These are phyloP conservation scores for Termitomyces sp. DNA, from an alignment of 768 basidiomycete species.

Conservation along the genomic window DNA sequence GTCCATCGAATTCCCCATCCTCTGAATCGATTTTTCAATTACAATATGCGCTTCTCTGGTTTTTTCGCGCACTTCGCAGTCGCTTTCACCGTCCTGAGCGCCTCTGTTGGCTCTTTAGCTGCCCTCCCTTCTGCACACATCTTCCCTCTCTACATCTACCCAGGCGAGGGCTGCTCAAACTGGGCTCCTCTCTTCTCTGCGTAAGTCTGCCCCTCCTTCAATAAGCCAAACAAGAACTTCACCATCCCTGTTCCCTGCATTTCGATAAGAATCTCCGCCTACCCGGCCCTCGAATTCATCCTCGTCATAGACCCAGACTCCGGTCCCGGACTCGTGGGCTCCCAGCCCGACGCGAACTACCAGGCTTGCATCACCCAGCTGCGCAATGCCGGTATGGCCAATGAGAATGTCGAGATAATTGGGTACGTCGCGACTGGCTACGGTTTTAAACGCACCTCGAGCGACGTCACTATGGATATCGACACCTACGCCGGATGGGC, in stretches of 20 bases:
- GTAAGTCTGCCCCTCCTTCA: conserved; percentile 10
- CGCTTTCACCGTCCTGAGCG: background rate
- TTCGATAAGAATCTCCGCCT: conserved; percentile 21
- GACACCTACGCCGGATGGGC: conserved; percentile 28
- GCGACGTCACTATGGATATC: conserved; percentile 23
- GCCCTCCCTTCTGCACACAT: conserved; percentile 21
- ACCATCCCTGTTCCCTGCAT: background rate
- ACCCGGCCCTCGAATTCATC: conserved; percentile 25
- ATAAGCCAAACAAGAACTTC: background rate
- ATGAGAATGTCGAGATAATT: conserved; percentile 24
- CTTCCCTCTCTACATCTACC: conserved; percentile 31
- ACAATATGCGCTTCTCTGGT: conserved; percentile 1
- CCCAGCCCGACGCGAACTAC: conserved; percentile 27
- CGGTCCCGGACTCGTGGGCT: conserved; percentile 23
- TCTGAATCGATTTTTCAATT: background rate
- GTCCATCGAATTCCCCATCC: background rate
- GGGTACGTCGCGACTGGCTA: conserved; percentile 29
- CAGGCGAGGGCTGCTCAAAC: conserved; percentile 18
- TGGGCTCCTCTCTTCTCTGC: conserved; percentile 25
- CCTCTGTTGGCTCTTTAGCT: background rate
- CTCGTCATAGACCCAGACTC: conserved; percentile 29
- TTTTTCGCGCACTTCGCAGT: background rate
- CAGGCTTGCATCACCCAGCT: conserved; percentile 25
- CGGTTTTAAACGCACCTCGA: conserved; percentile 15
- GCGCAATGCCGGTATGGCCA: conserved; percentile 1